Evolutionary conservation across 1,284 basidiomycete genomes (phyloP).

Genomic region (Calocybe gambosa): DNA sequence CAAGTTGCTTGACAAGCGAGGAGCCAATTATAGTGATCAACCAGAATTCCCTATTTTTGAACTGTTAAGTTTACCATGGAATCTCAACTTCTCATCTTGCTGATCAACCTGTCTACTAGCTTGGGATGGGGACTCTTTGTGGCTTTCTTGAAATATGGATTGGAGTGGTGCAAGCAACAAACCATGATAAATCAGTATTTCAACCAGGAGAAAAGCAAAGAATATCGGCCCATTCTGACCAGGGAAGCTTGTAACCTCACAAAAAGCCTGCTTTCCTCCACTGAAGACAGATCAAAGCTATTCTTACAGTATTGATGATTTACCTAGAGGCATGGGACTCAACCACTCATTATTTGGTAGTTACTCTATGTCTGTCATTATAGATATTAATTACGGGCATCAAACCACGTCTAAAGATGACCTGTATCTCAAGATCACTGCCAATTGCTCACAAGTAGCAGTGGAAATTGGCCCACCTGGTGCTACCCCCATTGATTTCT

Average conservation of each 20-base stretch:
- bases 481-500: constrained; percentile 16
- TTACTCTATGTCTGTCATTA: constrained; percentile 13
- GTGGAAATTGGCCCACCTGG: constrained; percentile 15
- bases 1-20: not conserved
- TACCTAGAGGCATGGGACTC: not conserved
- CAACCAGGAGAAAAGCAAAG: constrained; percentile 3
- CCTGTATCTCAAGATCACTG: constrained; percentile 9
- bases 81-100: not conserved
- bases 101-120: not conserved
- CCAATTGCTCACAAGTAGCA: not conserved
- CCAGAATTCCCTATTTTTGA: constrained; percentile 7
- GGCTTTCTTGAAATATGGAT: constrained; percentile 12
- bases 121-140: constrained; percentile 12
- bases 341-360: constrained; percentile 1
- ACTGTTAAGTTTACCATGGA: not conserved
- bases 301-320: not conserved
- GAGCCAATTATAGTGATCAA: constrained; percentile 21
- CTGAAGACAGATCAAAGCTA: constrained; percentile 11
- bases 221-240: constrained; percentile 6
- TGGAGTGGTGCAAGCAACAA: constrained; percentile 12
- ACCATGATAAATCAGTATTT: constrained; percentile 14
- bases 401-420: constrained; percentile 15
- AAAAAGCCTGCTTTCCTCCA: constrained; percentile 6
- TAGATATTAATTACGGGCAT: constrained; percentile 16
- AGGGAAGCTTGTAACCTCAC: constrained; percentile 10